Evolutionary conservation across 331 rosid species (phyloP).

Genomic region (Ulmus americana): DNA sequence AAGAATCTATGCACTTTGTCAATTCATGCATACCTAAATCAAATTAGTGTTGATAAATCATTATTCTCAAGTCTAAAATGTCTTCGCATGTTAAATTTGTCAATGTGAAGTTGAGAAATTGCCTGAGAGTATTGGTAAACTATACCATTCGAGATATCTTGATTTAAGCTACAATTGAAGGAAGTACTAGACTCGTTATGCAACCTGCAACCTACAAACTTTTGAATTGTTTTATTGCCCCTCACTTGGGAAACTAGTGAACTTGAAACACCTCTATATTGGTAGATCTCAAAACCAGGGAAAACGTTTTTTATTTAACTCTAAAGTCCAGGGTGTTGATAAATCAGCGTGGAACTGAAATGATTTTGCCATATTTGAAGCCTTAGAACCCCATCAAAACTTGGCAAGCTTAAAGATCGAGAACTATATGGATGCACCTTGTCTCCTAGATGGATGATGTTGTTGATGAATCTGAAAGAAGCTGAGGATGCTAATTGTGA

Average conservation of each 20-base stretch:
- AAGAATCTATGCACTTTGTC: not conserved
- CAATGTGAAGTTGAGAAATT: too few species aligned
- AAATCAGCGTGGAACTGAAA: not conserved
- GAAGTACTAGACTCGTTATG: not conserved
- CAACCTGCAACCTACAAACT: not conserved
- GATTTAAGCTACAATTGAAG: not conserved
- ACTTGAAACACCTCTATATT: not conserved
- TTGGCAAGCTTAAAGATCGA: not conserved
- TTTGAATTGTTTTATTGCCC: not conserved
- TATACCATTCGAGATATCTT: not conserved
- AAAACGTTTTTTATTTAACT: too few species aligned
- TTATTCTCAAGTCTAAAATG: not conserved
- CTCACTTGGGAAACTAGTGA: not conserved
- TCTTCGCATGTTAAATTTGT: not conserved
- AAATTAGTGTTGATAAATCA: not conserved
- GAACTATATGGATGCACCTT: not conserved
- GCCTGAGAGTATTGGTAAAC: not conserved
- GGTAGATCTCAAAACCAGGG: too few species aligned
- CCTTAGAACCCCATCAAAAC: slow-evolving; percentile 1
- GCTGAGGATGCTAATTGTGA: not conserved
- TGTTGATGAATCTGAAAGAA: not conserved
- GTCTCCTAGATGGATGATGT: not conserved
- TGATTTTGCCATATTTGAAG: not conserved
- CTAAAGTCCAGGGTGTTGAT: not conserved
- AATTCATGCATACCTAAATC: too few species aligned